A percentile compares a stretch with the other conserved stretches of the same genome.
Evolutionary conservation across 495 filamentous ascomycete genomes (phyloP).

Genomic region (Trichocladium antarcticum): DNA sequence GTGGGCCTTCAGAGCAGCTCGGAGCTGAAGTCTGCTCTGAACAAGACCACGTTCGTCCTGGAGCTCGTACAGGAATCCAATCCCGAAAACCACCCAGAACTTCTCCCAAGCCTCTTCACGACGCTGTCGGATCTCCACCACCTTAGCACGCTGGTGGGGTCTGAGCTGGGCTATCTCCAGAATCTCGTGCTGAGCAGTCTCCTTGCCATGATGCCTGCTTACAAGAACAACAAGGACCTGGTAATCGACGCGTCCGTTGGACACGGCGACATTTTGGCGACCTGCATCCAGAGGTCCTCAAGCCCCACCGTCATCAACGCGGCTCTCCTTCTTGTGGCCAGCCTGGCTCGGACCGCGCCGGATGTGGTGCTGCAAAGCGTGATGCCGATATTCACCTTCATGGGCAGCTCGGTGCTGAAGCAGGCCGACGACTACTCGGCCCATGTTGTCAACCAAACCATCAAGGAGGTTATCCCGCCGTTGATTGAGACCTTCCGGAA

Average conservation of each 20-base stretch:
- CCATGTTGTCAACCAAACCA: slow-evolving; percentile 80
- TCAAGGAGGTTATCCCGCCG: slow-evolving; percentile 80
- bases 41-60: slow-evolving; percentile 72
- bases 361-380: slow-evolving; percentile 87
- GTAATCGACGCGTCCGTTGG: slow-evolving; percentile 65
- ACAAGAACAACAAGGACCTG: slow-evolving; percentile 47
- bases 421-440: slow-evolving; percentile 94
- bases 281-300: slow-evolving; percentile 77
- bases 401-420: slow-evolving; percentile 75
- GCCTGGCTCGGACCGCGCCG: slow-evolving; percentile 69
- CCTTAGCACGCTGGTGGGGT: slow-evolving; percentile 55
- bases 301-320: slow-evolving; percentile 86
- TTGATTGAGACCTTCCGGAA: slow-evolving; percentile 76
- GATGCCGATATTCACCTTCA: slow-evolving; percentile 98
- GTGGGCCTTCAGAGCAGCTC: slow-evolving; percentile 28
- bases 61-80: slow-evolving; percentile 73
- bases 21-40: slow-evolving; percentile 51
- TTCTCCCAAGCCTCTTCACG: slow-evolving; percentile 69
- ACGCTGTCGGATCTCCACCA: slow-evolving; percentile 74
- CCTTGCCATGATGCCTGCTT: slow-evolving; percentile 62
- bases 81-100: slow-evolving; percentile 55
- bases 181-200: slow-evolving; percentile 65
- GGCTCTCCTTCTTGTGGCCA: slow-evolving; percentile 78
- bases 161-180: slow-evolving; percentile 78
- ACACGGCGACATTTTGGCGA: slow-evolving; percentile 75